Conservation (phyloP, 495 filamentous ascomycete species). For the Penicillium soppii region DNA sequence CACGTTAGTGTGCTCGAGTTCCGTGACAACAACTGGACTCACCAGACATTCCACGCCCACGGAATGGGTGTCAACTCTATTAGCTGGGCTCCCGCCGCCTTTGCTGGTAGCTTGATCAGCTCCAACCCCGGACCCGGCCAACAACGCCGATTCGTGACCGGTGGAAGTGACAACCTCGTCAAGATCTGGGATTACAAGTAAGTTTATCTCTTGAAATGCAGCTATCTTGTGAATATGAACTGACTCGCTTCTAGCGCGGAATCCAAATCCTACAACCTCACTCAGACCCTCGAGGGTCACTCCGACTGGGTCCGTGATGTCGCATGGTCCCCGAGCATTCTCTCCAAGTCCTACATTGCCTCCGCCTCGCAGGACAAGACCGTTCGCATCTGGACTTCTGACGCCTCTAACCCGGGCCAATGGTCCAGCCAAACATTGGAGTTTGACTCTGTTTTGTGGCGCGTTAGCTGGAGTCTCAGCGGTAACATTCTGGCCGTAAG, state of each 20-base stretch:
- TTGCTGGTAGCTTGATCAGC: constrained; percentile 76
- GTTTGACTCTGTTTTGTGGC: constrained; percentile 89
- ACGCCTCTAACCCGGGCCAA: constrained; percentile 56
- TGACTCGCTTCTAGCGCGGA: constrained; percentile 42
- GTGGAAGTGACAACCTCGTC: constrained; percentile 87
- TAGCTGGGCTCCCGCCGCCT: constrained; percentile 85
- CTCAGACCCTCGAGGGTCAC: constrained; percentile 68
- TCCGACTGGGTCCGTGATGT: constrained; percentile 98
- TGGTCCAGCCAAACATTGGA: constrained; percentile 83
- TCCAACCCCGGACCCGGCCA: constrained; percentile 60
- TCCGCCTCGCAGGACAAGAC: constrained; percentile 94
- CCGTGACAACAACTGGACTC: constrained; percentile 84
- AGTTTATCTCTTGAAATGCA: constrained; percentile 7
- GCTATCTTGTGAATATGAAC: not conserved
- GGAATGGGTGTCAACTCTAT: constrained; percentile 92
- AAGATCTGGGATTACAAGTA: constrained; percentile 82
- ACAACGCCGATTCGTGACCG: constrained; percentile 82
- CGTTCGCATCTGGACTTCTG: constrained; percentile 92
- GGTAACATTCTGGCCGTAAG: constrained; percentile 95
- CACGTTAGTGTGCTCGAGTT: constrained; percentile 92
- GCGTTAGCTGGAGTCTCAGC: constrained; percentile 96
- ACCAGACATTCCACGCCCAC: constrained; percentile 88
- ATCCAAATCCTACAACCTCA: constrained; percentile 52
- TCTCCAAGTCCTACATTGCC: constrained; percentile 94
- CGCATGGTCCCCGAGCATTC: constrained; percentile 89